Evolutionary conservation across 1,139 yeast genomes (phyloP).

Genomic region (Candida mesenterica): DNA sequence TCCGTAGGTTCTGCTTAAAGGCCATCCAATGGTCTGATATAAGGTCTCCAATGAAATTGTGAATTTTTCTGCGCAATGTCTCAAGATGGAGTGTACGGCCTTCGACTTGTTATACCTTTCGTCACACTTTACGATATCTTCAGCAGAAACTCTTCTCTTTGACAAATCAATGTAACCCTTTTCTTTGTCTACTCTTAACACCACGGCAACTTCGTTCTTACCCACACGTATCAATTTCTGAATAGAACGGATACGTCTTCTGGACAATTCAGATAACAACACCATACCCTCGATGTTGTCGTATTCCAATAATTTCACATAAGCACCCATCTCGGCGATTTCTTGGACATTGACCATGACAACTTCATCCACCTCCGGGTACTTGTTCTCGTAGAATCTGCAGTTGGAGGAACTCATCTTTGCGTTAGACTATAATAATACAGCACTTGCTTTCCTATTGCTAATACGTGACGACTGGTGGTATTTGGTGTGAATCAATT

Average conservation of each 20-base stretch:
- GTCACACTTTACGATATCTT: conserved; percentile 95
- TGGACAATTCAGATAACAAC: conserved; percentile 87
- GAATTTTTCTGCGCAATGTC: conserved; percentile 98
- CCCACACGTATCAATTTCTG: conserved; percentile 98
- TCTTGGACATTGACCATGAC: conserved; percentile 99
- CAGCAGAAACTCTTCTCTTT: conserved; percentile 97
- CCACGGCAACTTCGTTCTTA: conserved; percentile 97
- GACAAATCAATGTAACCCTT: conserved; percentile 97
- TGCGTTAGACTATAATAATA: background rate
- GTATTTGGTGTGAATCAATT: too few relatives aligned
- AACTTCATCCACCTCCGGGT: conserved; percentile 98
- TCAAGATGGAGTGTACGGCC: conserved; percentile 94
- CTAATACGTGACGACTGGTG: too few relatives aligned
- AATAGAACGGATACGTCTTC: conserved; percentile 98
- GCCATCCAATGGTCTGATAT: conserved; percentile 95
- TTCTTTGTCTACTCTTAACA: conserved; percentile 97
- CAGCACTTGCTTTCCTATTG: too few relatives aligned
- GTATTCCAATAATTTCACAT: conserved; percentile 91
- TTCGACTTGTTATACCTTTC: conserved; percentile 96
- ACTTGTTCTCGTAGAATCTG: conserved; percentile 96
- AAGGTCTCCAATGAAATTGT: conserved; percentile 80
- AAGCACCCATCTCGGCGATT: conserved; percentile 97
- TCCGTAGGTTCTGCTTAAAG: conserved; percentile 90
- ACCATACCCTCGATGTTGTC: conserved; percentile 99
- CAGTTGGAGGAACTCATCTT: conserved; percentile 84